Evolutionary conservation across 441 rosid species (phyloP), one percentile per base, ranked within the genome.

Genomic region (Mallotus repandus): DNA sequence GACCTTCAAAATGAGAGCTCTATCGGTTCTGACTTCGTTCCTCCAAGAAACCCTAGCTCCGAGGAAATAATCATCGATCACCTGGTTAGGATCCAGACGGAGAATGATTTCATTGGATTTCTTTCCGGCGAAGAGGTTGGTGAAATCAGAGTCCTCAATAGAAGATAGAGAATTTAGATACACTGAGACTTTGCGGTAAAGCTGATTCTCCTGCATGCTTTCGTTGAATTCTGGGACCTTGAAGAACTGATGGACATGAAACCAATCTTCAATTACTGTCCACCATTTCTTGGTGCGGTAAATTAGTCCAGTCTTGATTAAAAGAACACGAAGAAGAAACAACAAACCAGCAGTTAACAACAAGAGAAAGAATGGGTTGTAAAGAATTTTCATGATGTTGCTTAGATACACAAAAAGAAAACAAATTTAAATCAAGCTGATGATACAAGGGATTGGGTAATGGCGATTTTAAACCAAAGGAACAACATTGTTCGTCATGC

Each of bases 1-100:
- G 65, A 95, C 79, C 84, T 81, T 89, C 78, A 93, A 66, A 16
- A 89, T 84, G 68, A 93, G 83, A 32, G 73, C 71, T 52, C 77
- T 9, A 25, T 21, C 68, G 49, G 43, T 43, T 71, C 8, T 69
- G 75, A 70, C 80, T 56, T 74, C 76, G 83, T 90, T 87, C 41
- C 80, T 76, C 98, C 99, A 96, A 16, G 76, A 86, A 55, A 96
- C 80, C 45, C 83, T 83, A 15, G 97, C 88, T 29, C 97, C 97
- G 38, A 93, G 90, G 68, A 91, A 96, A 70, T 81, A 66, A 77
- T 95, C 99, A 3, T 83, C 80, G 53, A 95, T 74, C 50, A 80
- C 73, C 79, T 95, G 98, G 38, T 83, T 81, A 6, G 87, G 85
- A 68, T 87, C 89, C 67, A 93, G 87, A 3, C 86, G 86, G 78